Evolutionary conservation across 2,329 filamentous ascomycete species (phyloP).

Genomic region (Colletotrichum sp.): DNA sequence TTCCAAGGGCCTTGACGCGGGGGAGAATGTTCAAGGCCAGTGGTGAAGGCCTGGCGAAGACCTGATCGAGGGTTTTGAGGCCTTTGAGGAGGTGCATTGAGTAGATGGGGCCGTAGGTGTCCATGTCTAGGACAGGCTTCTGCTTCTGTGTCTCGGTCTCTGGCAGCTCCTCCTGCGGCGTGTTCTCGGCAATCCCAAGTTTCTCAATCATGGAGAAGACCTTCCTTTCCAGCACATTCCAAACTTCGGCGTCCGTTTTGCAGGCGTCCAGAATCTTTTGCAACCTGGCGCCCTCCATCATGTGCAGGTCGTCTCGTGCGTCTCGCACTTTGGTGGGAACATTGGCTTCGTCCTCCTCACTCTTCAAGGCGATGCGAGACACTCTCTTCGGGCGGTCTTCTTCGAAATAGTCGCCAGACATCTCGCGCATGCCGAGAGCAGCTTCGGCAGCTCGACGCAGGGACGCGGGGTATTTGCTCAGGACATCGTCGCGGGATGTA

Average conservation of each 20-base stretch:
- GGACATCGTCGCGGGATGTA: conserved; percentile 38
- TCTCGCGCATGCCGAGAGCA: conserved; percentile 42
- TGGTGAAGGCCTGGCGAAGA: conserved; percentile 63
- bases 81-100: conserved; percentile 64
- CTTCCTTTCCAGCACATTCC: conserved; percentile 69
- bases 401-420: conserved; percentile 4
- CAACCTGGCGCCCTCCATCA: conserved; percentile 56
- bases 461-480: conserved; percentile 42
- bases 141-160: conserved; percentile 1
- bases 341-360: not conserved
- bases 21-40: conserved; percentile 68
- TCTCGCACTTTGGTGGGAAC: not conserved
- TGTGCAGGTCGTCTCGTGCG: conserved; percentile 29
- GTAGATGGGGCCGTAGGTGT: conserved; percentile 69
- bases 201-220: conserved; percentile 66
- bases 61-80: conserved; percentile 59
- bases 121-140: conserved; percentile 46
- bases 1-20: conserved; percentile 69
- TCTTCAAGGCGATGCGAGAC: not conserved
- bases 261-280: conserved; percentile 59
- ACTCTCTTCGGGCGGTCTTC: not conserved
- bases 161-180: not conserved
- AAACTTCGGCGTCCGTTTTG: conserved; percentile 67
- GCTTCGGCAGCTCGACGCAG: conserved; percentile 44
- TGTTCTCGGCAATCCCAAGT: conserved; percentile 54